These are phyloP conservation scores for Cymodocea nodosa DNA, from an alignment of 116 monocot genomes.

Conservation along the genomic window DNA sequence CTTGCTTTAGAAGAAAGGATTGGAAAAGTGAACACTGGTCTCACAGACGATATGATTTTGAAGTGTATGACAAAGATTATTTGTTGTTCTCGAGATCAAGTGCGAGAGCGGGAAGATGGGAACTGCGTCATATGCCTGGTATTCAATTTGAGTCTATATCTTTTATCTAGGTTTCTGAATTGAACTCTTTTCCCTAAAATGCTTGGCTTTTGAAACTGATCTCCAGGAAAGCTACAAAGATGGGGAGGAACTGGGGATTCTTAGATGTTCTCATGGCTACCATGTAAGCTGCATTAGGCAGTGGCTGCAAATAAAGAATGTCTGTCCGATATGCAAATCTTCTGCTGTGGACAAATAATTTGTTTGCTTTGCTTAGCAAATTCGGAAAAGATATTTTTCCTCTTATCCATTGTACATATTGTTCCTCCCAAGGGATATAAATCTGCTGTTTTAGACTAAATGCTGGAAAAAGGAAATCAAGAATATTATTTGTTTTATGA, in stretches of 20 bases:
- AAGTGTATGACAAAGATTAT: slow-evolving; percentile 30
- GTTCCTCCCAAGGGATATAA: too few species aligned
- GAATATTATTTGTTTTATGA: too few species aligned
- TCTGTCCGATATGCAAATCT: slow-evolving; percentile 29
- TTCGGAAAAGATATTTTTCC: too few species aligned
- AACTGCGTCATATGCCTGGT: slow-evolving; percentile 52
- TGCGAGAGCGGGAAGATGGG: slow-evolving; percentile 4
- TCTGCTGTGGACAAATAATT: not conserved
- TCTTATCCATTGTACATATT: too few species aligned
- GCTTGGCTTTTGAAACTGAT: too few species aligned
- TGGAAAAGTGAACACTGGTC: slow-evolving; percentile 51
- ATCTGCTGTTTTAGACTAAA: too few species aligned
- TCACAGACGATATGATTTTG: slow-evolving; percentile 37
- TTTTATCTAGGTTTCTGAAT: too few species aligned
- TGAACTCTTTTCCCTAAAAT: too few species aligned
- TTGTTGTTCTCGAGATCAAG: slow-evolving; percentile 8
- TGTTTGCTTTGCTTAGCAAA: too few species aligned
- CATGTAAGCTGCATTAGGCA: slow-evolving; percentile 24
- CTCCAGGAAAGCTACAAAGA: slow-evolving; percentile 17
- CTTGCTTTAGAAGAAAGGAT: slow-evolving; percentile 73
- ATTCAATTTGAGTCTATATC: not conserved
- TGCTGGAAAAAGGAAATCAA: too few species aligned
- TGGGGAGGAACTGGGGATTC: slow-evolving; percentile 16
- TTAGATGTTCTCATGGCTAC: slow-evolving; percentile 23
- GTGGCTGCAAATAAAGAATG: slow-evolving; percentile 25